Base-by-base conservation (phyloP, 2,329 filamentous ascomycete species). In the Fusarium sulawesiense region DNA sequence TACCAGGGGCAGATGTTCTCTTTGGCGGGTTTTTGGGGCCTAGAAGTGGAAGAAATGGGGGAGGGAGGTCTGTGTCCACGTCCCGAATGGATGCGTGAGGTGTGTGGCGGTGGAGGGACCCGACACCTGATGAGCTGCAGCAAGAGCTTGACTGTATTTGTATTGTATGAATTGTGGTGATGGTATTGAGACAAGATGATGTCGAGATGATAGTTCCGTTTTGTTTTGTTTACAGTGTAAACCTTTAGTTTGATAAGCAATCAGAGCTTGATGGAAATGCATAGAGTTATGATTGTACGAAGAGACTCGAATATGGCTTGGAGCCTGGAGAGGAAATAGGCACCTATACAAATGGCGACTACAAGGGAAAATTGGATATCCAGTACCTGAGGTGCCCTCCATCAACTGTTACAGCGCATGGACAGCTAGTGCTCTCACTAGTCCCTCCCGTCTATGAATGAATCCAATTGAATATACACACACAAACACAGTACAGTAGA, bases 31-130 rank as follows among this genome's bases (percentile, higher is more conserved):
- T 60, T 54, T 66, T 54, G 51, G 50, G 57, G 50, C 57, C 44
- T 62, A 40, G 58, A 53, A 53, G 56, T 45, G 32, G 40, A 29
- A 50, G 47, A 57, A 48, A 68, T 67, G 66, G 67, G 66, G 66
- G 56, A 60, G 54, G 66, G 56, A 61, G 66, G 66, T 70, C 66
- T 69, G 66, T 67, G 67, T 37, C 29, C 29, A 30, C 29, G 29
- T 30, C 34, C 34, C 34, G 34, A 37, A 37, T 37, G 34, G 34
- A 37, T 47, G 61, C 50, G 56, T 60, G 64, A 56, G 48, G 61
- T 70, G 62, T 66, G 66, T 70, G 67, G 67, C 66, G 67, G 66
- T 70, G 67, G 67, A 70, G 67, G 59, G 54, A 64, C 34, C 45
- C 58, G 45, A 62, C 66, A 56, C 37, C 63, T 56, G 62, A 66